Evolutionary conservation across 345 rosid genomes (phyloP).

Genomic region (Murraya paniculata): DNA sequence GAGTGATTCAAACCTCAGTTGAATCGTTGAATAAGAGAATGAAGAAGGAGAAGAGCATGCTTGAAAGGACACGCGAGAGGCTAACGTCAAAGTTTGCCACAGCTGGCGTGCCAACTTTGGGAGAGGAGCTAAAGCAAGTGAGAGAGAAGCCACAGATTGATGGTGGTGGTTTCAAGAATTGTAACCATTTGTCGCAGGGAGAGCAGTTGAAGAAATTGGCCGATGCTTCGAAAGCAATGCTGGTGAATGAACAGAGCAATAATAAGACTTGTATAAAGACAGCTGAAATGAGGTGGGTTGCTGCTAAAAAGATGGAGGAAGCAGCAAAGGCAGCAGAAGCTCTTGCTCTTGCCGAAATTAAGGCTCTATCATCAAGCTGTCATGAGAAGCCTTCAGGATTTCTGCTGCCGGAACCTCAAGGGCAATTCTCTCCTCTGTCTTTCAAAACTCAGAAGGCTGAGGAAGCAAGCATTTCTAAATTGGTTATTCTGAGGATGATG

Average conservation of each 20-base stretch:
- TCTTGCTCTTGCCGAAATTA: slow-evolving; percentile 72
- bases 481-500: slow-evolving; percentile 54
- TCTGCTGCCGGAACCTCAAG: slow-evolving; percentile 59
- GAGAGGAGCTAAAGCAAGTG: slow-evolving; percentile 49
- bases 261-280: slow-evolving; percentile 40
- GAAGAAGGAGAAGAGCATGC: slow-evolving; percentile 68
- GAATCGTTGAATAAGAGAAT: slow-evolving; percentile 73
- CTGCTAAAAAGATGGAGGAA: slow-evolving; percentile 99
- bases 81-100: slow-evolving; percentile 53
- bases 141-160: slow-evolving; percentile 33
- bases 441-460: slow-evolving; percentile 31
- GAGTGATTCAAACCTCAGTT: slow-evolving; percentile 75
- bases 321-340: slow-evolving; percentile 97
- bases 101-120: slow-evolving; percentile 39
- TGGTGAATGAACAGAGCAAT: slow-evolving; percentile 36
- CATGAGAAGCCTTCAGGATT: slow-evolving; percentile 39
- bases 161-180: slow-evolving; percentile 6
- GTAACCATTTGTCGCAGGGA: slow-evolving; percentile 8
- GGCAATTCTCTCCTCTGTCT: slow-evolving; percentile 37
- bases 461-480: slow-evolving; percentile 37
- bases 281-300: slow-evolving; percentile 83
- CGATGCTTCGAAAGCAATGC: slow-evolving; percentile 27
- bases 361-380: slow-evolving; percentile 38
- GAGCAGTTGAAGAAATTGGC: slow-evolving; percentile 48
- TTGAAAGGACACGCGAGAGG: slow-evolving; percentile 62